Evolutionary conservation across 352 stramenopile genomes (phyloP), one percentile per base, ranked within the genome.

Genomic region (Phytophthora kernoviae): DNA sequence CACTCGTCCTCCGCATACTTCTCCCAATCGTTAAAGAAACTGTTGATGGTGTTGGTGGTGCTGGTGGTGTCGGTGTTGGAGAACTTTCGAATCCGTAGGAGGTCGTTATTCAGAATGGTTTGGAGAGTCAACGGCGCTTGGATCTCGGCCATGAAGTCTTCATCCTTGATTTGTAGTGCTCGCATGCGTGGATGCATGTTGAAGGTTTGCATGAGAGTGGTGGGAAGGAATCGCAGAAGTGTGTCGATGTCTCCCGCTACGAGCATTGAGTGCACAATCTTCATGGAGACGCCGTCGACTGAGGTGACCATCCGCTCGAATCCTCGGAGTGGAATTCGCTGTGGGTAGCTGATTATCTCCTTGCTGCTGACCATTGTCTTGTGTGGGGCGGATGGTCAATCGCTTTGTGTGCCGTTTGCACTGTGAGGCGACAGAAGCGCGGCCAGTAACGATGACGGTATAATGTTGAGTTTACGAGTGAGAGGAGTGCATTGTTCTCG

Each of bases 171-270:
- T 46, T 76, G 59, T 15, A 60, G 53, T 3, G 55, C 40, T 9
- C 75, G 65, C 71, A 84, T 81, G 6, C 61, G 59, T 5, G 71
- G 75, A 41, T 81, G 69, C 10, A 52, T 47, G 61, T 84, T 80
- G 58, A 78, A 81, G 1, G 75, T 74, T 9, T 53, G 24, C 22
- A 67, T 33, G n/a, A 81, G 9, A 4, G 71, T 68, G 1, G 30
- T 15, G 1, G 71, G 60, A 8, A 77, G 30, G 17, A 70, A 47
- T 4, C 17, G 44, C 6, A 69, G 33, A 24, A 84, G n/a, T 2
- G 54, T 51, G 3, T 44, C 7, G 0, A 27, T 59, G 4, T 63
- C 21, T 14, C 69, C 61, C 2, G 21, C 37, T 5, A 78, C 39
- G 2, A 58, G 27, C 61, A 78, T 63, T 12, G 61, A 41, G 40